Evolutionary conservation across 73 alveolate species (phyloP).

Genomic region (Paraurostyla sp.): DNA sequence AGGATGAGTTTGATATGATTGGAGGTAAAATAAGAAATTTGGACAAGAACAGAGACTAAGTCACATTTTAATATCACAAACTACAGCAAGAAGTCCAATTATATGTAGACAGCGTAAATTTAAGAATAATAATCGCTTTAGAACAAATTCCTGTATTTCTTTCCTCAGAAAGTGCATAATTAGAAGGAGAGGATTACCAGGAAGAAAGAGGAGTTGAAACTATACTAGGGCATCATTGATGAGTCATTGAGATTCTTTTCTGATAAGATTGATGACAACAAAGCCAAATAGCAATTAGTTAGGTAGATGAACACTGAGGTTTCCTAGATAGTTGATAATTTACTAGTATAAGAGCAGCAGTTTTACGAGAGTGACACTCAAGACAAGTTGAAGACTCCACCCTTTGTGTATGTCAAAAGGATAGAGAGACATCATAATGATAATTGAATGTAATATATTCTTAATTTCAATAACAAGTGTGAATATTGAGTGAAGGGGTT

Average conservation of each 20-base stretch:
- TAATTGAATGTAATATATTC: no score
- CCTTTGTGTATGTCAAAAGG: constrained; percentile 44
- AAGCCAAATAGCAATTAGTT: constrained; percentile 6
- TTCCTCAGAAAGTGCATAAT: constrained; percentile 31
- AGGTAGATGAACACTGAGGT: constrained; percentile 32
- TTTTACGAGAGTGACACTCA: constrained; percentile 21
- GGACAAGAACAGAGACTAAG: neutral
- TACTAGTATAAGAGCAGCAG: neutral
- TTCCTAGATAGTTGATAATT: neutral
- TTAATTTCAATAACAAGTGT: no score
- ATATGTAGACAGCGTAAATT: neutral
- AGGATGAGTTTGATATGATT: neutral
- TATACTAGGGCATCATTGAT: constrained; percentile 19
- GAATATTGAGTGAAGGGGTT: constrained; percentile 5
- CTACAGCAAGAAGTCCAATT: neutral
- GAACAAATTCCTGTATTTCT: constrained; percentile 37
- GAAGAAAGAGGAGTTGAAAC: constrained; percentile 42
- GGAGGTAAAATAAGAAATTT: neutral
- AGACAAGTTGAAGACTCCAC: constrained; percentile 40
- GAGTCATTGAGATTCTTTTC: constrained; percentile 10
- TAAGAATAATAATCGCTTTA: neutral
- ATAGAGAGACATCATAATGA: constrained; percentile 15
- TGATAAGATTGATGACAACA: constrained; percentile 22
- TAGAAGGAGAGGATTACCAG: constrained; percentile 6
- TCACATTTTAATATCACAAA: neutral